Base-by-base conservation (phyloP, 23 red algal genomes). In the Gracilaria vermiculophylla region DNA sequence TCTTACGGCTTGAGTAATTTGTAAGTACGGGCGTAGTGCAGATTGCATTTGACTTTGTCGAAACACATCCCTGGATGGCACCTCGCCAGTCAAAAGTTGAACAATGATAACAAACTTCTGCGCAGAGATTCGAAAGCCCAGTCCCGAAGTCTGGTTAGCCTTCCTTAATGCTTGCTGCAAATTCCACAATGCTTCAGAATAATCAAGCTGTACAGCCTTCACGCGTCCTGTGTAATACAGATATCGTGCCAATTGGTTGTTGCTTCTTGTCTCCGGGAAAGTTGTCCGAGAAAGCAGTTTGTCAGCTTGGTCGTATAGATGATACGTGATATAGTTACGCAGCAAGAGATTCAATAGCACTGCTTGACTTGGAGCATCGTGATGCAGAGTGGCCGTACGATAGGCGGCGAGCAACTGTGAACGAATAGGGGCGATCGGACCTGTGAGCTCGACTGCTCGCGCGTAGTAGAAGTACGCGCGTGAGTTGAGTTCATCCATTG, bases 201-300 rank as follows among this genome's bases (percentile, higher is more conserved):
- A 99, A 62, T 99, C 97, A 31, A 99, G 53, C 78, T 99, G 97
- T 28, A 95, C 81, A 41, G 92, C 86, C 66, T 94, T 93, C 29
- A 99, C 82, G 10, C 97, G 92, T 21, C 93, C 97, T 48, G 88
- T 77, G 78, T 94, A 99, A 52, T 94, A 99, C 23, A 99, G 77
- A 66, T 96, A 89, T 20, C 97, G 92, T 23, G 97, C 97, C 21
- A 99, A 79, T 78, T 99, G 97, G 65, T 95, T 99, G 67, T 99
- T 99, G 83, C 82, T 90, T 27, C 97, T 82, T 37, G 92, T 99
- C 48, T 95, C 97, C 11, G 97, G 97, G 53, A 99, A 99, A 13
- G 53, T 85, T 33, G 97, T 85, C 13, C 93, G 89, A 33, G 82
- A 93, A 48, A 94, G 41, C 34, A 99, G 73, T 66, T 99, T 94